phyloP scores from a whole-genome alignment of 1,139 yeast species.

The Candida gigantensis region DNA sequence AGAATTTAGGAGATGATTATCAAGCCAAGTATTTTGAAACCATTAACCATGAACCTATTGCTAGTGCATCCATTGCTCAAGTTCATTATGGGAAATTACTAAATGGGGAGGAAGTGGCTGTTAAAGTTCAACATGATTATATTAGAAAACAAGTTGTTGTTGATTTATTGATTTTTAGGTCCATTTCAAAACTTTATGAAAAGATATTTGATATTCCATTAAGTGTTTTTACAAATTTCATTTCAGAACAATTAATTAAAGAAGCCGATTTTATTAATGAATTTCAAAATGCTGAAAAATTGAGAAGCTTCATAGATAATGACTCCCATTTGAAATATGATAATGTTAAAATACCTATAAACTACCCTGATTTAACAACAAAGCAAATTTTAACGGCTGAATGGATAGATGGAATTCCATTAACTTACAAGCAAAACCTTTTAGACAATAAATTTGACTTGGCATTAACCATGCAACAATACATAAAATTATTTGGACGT shows the following conservation, averaged over 20 bases:
- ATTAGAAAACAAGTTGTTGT: conserved; percentile 57
- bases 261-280: conserved; percentile 68
- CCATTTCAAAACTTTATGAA: conserved; percentile 56
- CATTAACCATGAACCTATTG: conserved; percentile 57
- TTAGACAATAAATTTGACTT: conserved; percentile 43
- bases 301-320: conserved; percentile 21
- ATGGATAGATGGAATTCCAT: conserved; percentile 73
- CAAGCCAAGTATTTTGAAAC: conserved; percentile 44
- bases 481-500: conserved; percentile 58
- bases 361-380: conserved; percentile 47
- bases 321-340: conserved; percentile 25
- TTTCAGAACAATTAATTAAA: conserved; percentile 55
- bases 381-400: conserved; percentile 61
- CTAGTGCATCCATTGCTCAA: conserved; percentile 76
- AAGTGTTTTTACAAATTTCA: conserved; percentile 55
- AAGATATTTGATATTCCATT: conserved; percentile 65
- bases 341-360: conserved; percentile 50
- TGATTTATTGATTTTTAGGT: conserved; percentile 59
- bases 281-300: conserved; percentile 46
- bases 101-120: conserved; percentile 60
- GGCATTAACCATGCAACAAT: conserved; percentile 48
- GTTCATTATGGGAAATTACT: conserved; percentile 59
- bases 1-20: conserved; percentile 49
- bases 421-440: conserved; percentile 48
- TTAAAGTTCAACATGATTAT: conserved; percentile 68